Evolutionary conservation across 2,329 filamentous ascomycete genomes (phyloP).

Genomic region (Massarina eburnea): DNA sequence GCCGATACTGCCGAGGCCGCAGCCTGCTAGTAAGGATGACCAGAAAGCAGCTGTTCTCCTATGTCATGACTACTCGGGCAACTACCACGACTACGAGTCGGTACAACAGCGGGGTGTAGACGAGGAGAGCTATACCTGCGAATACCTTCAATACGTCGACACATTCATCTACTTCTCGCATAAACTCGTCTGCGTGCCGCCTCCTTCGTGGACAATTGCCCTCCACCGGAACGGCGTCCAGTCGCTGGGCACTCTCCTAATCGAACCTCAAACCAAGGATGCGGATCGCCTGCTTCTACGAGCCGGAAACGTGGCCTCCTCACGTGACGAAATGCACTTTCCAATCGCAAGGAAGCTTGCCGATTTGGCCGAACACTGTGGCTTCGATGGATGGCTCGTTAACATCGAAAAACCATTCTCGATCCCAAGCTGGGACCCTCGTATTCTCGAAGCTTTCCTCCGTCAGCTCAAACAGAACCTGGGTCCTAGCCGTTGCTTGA

Average conservation of each 20-base stretch:
- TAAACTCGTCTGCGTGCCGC: slow-evolving; percentile 49
- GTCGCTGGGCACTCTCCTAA: slow-evolving; percentile 47
- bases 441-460: slow-evolving; percentile 41
- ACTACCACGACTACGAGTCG: slow-evolving; percentile 49
- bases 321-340: slow-evolving; percentile 25
- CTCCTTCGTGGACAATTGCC: slow-evolving; percentile 49
- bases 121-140: slow-evolving; percentile 43
- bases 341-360: slow-evolving; percentile 43
- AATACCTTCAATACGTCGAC: slow-evolving; percentile 49
- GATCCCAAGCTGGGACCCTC: slow-evolving; percentile 29
- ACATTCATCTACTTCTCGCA: slow-evolving; percentile 54
- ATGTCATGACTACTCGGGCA: slow-evolving; percentile 46
- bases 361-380: slow-evolving; percentile 43
- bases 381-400: slow-evolving; percentile 52
- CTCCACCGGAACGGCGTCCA: slow-evolving; percentile 52
- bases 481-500: slow-evolving; percentile 31
- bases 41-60: slow-evolving; percentile 32
- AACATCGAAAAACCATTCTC: slow-evolving; percentile 51
- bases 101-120: slow-evolving; percentile 32
- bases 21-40: background rate
- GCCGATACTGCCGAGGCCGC: slow-evolving; percentile 33
- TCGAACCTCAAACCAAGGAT: slow-evolving; percentile 45
- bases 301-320: slow-evolving; percentile 7
- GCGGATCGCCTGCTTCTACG: slow-evolving; percentile 31
- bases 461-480: slow-evolving; percentile 37